Base-by-base conservation (phyloP, 108 stramenopile species). In the Conticribra weissflogii region DNA sequence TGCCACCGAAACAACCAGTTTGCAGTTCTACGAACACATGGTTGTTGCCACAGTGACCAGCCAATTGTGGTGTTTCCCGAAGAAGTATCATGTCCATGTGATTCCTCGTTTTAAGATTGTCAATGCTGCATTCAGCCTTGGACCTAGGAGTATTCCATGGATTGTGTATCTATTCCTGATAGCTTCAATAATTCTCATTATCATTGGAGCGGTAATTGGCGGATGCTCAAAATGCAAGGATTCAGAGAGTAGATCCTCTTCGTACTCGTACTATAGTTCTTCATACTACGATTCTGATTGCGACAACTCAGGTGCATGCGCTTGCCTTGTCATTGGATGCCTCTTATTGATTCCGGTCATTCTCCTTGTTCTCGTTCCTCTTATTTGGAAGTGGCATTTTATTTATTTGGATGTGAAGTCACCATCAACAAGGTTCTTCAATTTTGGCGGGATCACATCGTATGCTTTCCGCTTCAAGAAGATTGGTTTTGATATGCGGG, bases 91-190 rank as follows among this genome's bases (percentile, higher is more conserved):
- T 16, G 54, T 53, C 3, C 47, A 4, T 2, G 47, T 67, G 21
- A 74, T 74, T 12, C 73, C 73, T 29, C 73, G 73, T 27, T 74
- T 74, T 66, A 74, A 74, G 66, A 74, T 74, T 28, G 46, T 74
- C 28, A 49, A 74, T 30, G 56, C 56, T 29, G 12, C 30, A 23
- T 66, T 66, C 52, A 59, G 57, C 2, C 41, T 51, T 30, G 57
- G 57, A 48, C 73, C 73, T 29, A 33, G 50, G 36, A 18, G 61
- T n/a, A 24, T 72, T 7, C 62, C 61, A n/a, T 27, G 2, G 51
- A 2, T 30, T 0, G 34, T 54, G n/a, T 54, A 18, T n/a, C 2
- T 72, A 0, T 56, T 74, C 0, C 16, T 59, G 23, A 15, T 66
- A 0, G 27, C 56, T 16, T 22, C 56, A 16, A 15, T 62, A 16